A percentile compares a stretch with the other conserved stretches of the same genome.
Evolutionary conservation across 495 filamentous ascomycete genomes (phyloP).

Genomic region (Pyrenopolyporus hunteri): DNA sequence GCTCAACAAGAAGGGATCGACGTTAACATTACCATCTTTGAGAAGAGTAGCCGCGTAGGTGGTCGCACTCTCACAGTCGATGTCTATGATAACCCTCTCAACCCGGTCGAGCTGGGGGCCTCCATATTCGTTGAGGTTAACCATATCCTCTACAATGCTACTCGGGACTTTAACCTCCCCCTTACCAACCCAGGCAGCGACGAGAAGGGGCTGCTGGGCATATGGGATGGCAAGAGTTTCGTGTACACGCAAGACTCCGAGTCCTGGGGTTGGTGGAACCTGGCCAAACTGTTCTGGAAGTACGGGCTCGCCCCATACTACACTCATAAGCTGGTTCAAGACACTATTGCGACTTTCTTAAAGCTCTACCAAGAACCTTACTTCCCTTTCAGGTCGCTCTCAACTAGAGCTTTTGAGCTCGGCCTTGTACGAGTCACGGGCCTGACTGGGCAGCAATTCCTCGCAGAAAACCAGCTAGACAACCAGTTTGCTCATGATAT

Average conservation of each 20-base stretch:
- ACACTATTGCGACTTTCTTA: conserved; percentile 73
- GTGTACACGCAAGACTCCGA: conserved; percentile 66
- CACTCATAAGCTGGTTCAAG: conserved; percentile 74
- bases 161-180: conserved; percentile 71
- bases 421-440: conserved; percentile 69
- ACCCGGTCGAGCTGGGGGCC: conserved; percentile 86
- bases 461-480: conserved; percentile 72
- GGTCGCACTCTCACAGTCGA: conserved; percentile 90
- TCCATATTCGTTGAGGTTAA: conserved; percentile 93
- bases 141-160: conserved; percentile 76
- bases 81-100: conserved; percentile 69
- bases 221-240: conserved; percentile 84
- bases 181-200: conserved; percentile 42
- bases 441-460: conserved; percentile 71
- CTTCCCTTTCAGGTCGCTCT: conserved; percentile 84
- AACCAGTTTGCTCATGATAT: conserved; percentile 77
- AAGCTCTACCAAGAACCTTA: conserved; percentile 78
- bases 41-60: conserved; percentile 78
- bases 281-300: conserved; percentile 78
- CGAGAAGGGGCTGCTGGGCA: conserved; percentile 62
- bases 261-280: conserved; percentile 74
- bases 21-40: conserved; percentile 86
- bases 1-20: conserved; percentile 57
- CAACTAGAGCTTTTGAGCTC: conserved; percentile 65
- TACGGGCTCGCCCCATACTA: conserved; percentile 82